phyloP scores from a whole-genome alignment of 352 stramenopile species.

The Saprolegnia diclina region DNA sequence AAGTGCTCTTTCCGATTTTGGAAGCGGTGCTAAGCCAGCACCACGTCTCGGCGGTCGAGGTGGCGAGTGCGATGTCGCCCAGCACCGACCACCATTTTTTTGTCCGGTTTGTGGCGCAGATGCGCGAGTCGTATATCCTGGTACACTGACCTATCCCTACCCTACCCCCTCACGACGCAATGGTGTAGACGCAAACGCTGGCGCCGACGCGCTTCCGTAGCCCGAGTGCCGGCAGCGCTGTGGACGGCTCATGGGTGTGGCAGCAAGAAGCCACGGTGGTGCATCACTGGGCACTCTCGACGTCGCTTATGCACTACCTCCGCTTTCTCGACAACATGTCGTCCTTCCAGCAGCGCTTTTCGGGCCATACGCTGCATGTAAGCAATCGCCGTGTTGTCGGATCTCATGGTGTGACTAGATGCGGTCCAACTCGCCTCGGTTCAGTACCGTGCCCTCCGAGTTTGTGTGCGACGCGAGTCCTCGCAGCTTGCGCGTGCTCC shows the following conservation, averaged over 20 bases:
- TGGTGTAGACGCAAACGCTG: neutral
- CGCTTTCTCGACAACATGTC: constrained; percentile 3
- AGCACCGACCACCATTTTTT: constrained; percentile 10
- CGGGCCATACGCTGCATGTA: neutral
- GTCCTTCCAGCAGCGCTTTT: constrained; percentile 1
- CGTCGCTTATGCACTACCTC: constrained; percentile 1
- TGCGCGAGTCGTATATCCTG: constrained; percentile 23
- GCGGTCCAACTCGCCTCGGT: constrained; percentile 3
- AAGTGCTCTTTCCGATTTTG: neutral
- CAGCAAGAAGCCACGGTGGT: neutral
- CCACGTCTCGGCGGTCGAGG: neutral
- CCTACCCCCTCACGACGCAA: neutral
- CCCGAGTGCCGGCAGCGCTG: too few species aligned
- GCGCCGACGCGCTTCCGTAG: neutral
- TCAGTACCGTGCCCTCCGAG: constrained; percentile 9
- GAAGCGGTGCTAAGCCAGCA: neutral
- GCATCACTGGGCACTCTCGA: constrained; percentile 5
- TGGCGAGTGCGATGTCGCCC: neutral
- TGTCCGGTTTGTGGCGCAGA: constrained; percentile 21
- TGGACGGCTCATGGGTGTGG: constrained; percentile 19
- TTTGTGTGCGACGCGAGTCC: constrained; percentile 7
- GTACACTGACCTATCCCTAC: neutral
- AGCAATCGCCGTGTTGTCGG: neutral
- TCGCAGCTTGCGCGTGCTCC: constrained; percentile 16
- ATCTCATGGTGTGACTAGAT: constrained; percentile 8